These are phyloP conservation scores for Mercurialis annua DNA, from an alignment of 345 rosid species.

Conservation along the genomic window DNA sequence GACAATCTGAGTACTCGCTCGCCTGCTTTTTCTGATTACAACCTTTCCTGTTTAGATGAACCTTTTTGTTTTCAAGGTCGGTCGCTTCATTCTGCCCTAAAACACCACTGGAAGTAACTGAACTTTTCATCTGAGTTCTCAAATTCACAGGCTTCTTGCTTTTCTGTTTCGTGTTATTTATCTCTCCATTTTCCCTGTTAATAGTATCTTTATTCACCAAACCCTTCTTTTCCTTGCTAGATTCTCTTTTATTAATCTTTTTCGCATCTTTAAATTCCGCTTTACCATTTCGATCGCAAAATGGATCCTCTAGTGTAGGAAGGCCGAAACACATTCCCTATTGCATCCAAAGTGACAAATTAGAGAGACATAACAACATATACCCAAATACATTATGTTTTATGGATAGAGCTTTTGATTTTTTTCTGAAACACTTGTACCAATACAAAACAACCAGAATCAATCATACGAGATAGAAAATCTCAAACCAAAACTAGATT, in stretches of 20 bases:
- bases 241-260: slow-evolving; percentile 18
- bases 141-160: slow-evolving; percentile 4
- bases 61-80: slow-evolving; percentile 1
- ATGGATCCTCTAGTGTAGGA: slow-evolving; percentile 74
- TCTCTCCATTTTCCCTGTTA: slow-evolving; percentile 5
- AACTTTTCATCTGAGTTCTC: slow-evolving; percentile 26
- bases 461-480: not conserved
- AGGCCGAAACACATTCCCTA: slow-evolving; percentile 97
- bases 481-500: not conserved
- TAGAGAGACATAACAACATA: not conserved
- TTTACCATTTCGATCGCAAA: slow-evolving; percentile 60
- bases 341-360: slow-evolving; percentile 1
- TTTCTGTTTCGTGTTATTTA: slow-evolving; percentile 14
- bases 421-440: not conserved
- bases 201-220: slow-evolving; percentile 16
- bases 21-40: slow-evolving; percentile 20
- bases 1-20: slow-evolving; percentile 34
- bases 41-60: slow-evolving; percentile 21
- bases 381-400: not conserved
- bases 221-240: slow-evolving; percentile 16
- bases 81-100: not conserved
- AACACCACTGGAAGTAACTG: slow-evolving; percentile 8
- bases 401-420: too few relatives aligned
- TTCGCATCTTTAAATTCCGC: slow-evolving; percentile 21
- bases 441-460: not conserved